These are phyloP conservation scores for Fraxinus paxiana DNA, from an alignment of 305 asterid genomes.

Conservation along the genomic window DNA sequence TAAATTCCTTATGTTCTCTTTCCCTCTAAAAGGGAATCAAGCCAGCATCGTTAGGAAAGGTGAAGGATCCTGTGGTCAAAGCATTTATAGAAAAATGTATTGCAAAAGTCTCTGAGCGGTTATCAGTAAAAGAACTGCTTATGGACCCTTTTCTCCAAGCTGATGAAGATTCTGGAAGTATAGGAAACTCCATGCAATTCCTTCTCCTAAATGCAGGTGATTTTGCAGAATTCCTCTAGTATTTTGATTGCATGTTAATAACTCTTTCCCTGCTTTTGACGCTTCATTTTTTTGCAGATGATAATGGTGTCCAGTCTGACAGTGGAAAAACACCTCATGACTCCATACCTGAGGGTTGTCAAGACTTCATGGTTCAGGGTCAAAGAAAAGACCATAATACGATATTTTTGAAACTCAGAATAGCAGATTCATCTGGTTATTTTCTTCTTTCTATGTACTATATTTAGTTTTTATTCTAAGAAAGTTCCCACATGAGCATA, in stretches of 20 bases:
- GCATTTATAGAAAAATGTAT: conserved; percentile 88
- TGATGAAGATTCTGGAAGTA: conserved; percentile 55
- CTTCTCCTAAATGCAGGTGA: conserved; percentile 44
- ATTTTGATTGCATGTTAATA: conserved; percentile 1
- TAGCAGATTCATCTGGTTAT: conserved; percentile 81
- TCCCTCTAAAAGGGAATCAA: conserved; percentile 65
- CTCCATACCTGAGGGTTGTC: conserved; percentile 54
- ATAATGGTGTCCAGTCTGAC: conserved; percentile 29
- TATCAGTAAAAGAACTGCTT: conserved; percentile 78
- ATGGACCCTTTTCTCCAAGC: conserved; percentile 76
- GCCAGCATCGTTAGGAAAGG: conserved; percentile 86
- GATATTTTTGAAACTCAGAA: conserved; percentile 78
- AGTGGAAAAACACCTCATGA: conserved; percentile 39
- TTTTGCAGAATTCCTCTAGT: not conserved
- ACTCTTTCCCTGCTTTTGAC: conserved; percentile 19
- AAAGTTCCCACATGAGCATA: conserved; percentile 13
- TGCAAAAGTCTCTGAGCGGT: conserved; percentile 67
- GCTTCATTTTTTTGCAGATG: conserved; percentile 41
- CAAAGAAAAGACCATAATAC: conserved; percentile 81
- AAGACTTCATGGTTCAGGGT: conserved; percentile 78
- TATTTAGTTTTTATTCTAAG: not conserved
- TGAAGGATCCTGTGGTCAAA: conserved; percentile 67
- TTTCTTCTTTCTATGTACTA: conserved; percentile 22
- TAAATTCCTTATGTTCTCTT: conserved; percentile 15
- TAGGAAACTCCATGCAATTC: conserved; percentile 37